Percentiles rank a stretch among this genome's conserved stretches.
phyloP scores from a whole-genome alignment of 2,329 filamentous ascomycete species.

The Aureobasidium mangrovei region DNA sequence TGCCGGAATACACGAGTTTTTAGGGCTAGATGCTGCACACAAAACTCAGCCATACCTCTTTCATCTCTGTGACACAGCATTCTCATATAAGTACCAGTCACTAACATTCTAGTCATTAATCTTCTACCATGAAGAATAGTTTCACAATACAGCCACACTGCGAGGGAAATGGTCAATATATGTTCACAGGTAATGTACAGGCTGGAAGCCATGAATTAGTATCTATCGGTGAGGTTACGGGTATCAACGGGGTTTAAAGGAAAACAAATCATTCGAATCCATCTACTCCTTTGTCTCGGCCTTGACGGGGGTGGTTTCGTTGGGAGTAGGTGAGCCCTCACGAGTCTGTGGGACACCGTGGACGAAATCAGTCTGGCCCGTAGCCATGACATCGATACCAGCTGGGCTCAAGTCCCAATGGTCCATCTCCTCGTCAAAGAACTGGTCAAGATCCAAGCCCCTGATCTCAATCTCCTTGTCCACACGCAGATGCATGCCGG shows the following conservation, averaged over 20 bases:
- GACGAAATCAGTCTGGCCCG: neutral
- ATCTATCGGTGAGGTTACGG: neutral
- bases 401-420: constrained; percentile 22
- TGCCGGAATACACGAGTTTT: too few relatives aligned
- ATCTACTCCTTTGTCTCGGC: neutral
- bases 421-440: constrained; percentile 48
- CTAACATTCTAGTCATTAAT: too few relatives aligned
- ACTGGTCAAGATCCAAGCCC: constrained; percentile 47
- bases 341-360: constrained; percentile 4
- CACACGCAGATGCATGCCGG: constrained; percentile 46
- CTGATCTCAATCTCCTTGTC: constrained; percentile 47
- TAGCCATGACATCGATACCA: constrained; percentile 11
- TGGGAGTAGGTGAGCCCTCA: neutral
- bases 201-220: too few relatives aligned
- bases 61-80: too few relatives aligned
- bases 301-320: neutral
- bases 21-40: too few relatives aligned
- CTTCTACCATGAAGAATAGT: too few relatives aligned
- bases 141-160: too few relatives aligned
- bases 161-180: too few relatives aligned
- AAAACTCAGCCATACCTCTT: too few relatives aligned
- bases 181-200: too few relatives aligned
- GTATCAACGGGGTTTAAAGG: neutral
- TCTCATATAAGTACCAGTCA: too few relatives aligned
- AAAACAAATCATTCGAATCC: neutral